Evolutionary conservation across 2,329 filamentous ascomycete genomes (phyloP), one percentile per base, ranked within the genome.

Genomic region (Myriosclerotinia scirpicola): DNA sequence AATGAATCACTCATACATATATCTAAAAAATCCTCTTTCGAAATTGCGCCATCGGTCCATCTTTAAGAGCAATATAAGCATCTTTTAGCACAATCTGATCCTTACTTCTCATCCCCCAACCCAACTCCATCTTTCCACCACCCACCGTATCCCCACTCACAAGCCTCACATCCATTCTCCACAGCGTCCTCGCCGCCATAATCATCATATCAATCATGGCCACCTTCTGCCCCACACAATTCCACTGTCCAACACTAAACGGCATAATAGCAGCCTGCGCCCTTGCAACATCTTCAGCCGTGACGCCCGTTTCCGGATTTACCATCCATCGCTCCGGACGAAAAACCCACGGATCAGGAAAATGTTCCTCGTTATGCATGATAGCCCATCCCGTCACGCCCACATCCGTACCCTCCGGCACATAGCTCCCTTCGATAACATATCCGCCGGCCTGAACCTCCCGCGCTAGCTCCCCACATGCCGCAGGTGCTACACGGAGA

Each of bases 91-190:
- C 17, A 5, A 61, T 52, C 14, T 40, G 30, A 14, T 61, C 50
- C 15, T 30, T 52, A 36, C 36, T 26, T 5, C 58, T 61, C 26
- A 20, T 52, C 26, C 58, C 44, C 58, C 58, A 56, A 38, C 63
- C 83, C 6, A 80, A 75, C 38, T 79, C 79, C 5, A 75, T 71
- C 50, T 77, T 77, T 8, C 85, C 84, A 78, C 85, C 82, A 14
- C 81, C 83, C 2, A 82, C 81, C 69, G 85, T 84, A 12, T 46
- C 70, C 54, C 68, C 70, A 52, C 67, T 65, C 60, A 62, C 61
- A n/a, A 67, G 44, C 20, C 66, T 53, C 40, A 70, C 66, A 7
- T 71, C 67, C 54, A 68, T 69, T 4, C 58, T 15, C 20, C 36
- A 67, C 17, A 71, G 42, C 5, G 64, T 65, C 7, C 67, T 65